Evolutionary conservation across 768 basidiomycete genomes (phyloP).

Genomic region (Trametes gibbosa): DNA sequence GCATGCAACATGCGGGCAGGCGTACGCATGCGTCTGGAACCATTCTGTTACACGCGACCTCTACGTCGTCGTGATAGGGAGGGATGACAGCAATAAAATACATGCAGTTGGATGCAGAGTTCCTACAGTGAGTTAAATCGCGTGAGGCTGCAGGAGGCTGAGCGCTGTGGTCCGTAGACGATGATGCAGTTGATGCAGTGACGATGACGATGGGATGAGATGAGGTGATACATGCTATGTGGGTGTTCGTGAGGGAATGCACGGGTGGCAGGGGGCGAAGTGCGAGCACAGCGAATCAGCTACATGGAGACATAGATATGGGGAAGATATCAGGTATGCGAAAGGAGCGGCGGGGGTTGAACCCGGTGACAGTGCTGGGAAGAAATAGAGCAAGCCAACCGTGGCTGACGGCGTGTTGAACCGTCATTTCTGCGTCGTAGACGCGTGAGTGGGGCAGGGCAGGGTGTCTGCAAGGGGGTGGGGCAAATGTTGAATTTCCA

Average conservation of each 20-base stretch:
- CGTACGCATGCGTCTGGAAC: too few species aligned
- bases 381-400: constrained; percentile 33
- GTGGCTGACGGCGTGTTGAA: constrained; percentile 22
- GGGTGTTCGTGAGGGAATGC: not conserved
- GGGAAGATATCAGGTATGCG: not conserved
- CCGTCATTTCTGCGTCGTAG: constrained; percentile 17
- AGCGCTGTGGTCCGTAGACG: constrained; percentile 17
- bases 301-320: constrained; percentile 2
- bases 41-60: constrained; percentile 5
- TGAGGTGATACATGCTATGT: constrained; percentile 8
- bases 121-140: constrained; percentile 13
- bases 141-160: constrained; percentile 6
- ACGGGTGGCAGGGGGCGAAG: not conserved
- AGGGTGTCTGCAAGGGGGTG: not conserved
- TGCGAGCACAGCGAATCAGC: not conserved
- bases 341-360: constrained; percentile 70
- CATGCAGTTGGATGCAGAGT: constrained; percentile 29
- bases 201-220: constrained; percentile 11
- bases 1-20: too few species aligned
- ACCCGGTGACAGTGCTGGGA: constrained; percentile 54
- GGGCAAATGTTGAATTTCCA: constrained; percentile 23
- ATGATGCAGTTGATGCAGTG: constrained; percentile 6
- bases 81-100: constrained; percentile 13
- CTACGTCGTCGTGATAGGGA: not conserved
- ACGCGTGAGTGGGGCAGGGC: constrained; percentile 13